Conservation (phyloP, 140 eudicot species). For the Oenanthe javanica region DNA sequence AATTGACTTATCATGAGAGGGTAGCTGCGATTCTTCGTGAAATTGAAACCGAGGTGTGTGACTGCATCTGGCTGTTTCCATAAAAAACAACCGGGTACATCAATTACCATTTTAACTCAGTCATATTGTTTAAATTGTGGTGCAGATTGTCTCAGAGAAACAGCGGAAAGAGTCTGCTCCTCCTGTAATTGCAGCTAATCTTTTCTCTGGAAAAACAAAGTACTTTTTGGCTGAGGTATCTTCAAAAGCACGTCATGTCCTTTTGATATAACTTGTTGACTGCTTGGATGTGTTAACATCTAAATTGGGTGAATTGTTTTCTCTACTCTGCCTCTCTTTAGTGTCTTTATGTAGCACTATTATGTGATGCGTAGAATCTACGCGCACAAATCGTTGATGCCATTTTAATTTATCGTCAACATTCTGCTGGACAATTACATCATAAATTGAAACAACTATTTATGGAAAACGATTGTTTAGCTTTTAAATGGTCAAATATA, state of each 20-base stretch:
- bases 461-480: not conserved
- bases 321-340: not conserved
- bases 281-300: not conserved
- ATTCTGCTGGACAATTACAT: not conserved
- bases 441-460: not conserved
- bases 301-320: not conserved
- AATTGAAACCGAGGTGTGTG: constrained; percentile 86
- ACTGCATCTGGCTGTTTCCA: not conserved
- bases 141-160: constrained; percentile 89
- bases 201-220: constrained; percentile 58
- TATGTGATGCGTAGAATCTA: not conserved
- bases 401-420: not conserved
- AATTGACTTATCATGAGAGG: constrained; percentile 75
- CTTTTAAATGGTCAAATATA: not conserved
- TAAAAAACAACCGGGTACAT: not conserved
- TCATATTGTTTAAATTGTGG: constrained; percentile 17
- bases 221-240: constrained; percentile 92
- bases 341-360: not conserved
- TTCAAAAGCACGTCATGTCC: not conserved
- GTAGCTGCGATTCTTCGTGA: constrained; percentile 89
- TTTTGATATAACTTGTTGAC: not conserved
- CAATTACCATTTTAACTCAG: not conserved
- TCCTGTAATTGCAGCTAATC: constrained; percentile 63
- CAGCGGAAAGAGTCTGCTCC: constrained; percentile 98
- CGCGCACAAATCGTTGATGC: not conserved